Base-by-base conservation (phyloP, 1,284 basidiomycete species). In the Melampsora medusae region DNA sequence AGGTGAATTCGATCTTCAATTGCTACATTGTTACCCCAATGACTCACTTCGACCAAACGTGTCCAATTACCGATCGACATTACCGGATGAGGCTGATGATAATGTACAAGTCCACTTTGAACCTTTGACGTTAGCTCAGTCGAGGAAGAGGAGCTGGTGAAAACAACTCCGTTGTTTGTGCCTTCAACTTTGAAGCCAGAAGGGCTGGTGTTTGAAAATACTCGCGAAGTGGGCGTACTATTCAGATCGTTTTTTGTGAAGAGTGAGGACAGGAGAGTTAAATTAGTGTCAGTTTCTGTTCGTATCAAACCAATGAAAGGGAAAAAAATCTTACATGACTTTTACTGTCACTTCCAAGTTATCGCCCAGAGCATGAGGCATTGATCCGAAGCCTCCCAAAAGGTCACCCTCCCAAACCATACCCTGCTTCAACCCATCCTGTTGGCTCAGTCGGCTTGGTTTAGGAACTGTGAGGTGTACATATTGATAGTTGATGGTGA, bases 1-100 rank as follows among this genome's bases (percentile, higher is more conserved):
- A 99, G 85, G 77, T 88, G 83, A 78, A 97, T 88, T 65, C 91
- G 88, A 83, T 99, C 95, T 83, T 97, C 88, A 64, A 96, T 90
- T 81, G 97, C 96, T 59, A 99, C 83, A 83, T 96, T 97, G 67
- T 90, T 89, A 59, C 95, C 94, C 97, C 96, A 99, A 83, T 99
- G 96, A 78, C 92, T 94, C 79, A 99, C 89, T 84, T 99, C 94
- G 1, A 91, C 93, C 0, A 87, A 82, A 62, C 97, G 89, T 75
- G 89, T 86, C 64, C 96, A 87, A 35, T 86, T 88, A 25, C 86
- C 87, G 72, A 97, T 85, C 78, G 92, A 89, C 16, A 94, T 83
- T 59, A 97, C 88, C 0, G 96, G 92, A 72, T 88, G 86, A 46
- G 90, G 90, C 78, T 90, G 90, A 79, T 87, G 86, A 84, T 92